A percentile compares a stretch with the other conserved stretches of the same genome.
Conservation (phyloP, 495 filamentous ascomycete genomes). For the Glutinoglossum americanum region DNA sequence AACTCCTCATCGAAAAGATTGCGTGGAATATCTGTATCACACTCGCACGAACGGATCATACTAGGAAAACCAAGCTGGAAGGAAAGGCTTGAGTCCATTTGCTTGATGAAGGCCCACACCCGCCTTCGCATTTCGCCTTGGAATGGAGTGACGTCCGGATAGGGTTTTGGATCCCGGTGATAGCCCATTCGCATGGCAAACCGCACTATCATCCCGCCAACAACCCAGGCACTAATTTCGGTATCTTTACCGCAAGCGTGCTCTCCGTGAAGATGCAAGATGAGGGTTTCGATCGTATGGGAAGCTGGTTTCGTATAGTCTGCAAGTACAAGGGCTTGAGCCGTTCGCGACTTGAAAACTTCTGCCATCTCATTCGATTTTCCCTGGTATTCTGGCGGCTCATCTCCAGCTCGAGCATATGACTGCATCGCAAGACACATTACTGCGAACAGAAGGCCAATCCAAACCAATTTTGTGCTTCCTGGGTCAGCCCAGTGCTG, state of each 20-base stretch:
- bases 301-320: slow-evolving; percentile 77
- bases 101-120: slow-evolving; percentile 68
- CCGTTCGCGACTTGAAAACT: slow-evolving; percentile 59
- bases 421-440: slow-evolving; percentile 81
- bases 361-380: slow-evolving; percentile 57
- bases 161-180: slow-evolving; percentile 75
- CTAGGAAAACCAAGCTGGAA: slow-evolving; percentile 78
- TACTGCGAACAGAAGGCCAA: slow-evolving; percentile 73
- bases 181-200: slow-evolving; percentile 90
- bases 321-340: slow-evolving; percentile 67
- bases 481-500: slow-evolving; percentile 71
- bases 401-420: slow-evolving; percentile 74
- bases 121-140: slow-evolving; percentile 81
- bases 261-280: slow-evolving; percentile 70
- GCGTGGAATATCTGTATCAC: slow-evolving; percentile 64
- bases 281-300: slow-evolving; percentile 72
- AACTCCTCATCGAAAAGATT: slow-evolving; percentile 95
- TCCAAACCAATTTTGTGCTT: slow-evolving; percentile 66
- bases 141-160: slow-evolving; percentile 62
- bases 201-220: slow-evolving; percentile 59
- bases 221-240: slow-evolving; percentile 63
- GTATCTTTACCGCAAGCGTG: slow-evolving; percentile 57
- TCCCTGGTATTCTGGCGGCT: slow-evolving; percentile 59
- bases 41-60: slow-evolving; percentile 67
- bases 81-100: slow-evolving; percentile 69